Base-by-base conservation (phyloP, 129 eudicot species). In the Tagetes patula region DNA sequence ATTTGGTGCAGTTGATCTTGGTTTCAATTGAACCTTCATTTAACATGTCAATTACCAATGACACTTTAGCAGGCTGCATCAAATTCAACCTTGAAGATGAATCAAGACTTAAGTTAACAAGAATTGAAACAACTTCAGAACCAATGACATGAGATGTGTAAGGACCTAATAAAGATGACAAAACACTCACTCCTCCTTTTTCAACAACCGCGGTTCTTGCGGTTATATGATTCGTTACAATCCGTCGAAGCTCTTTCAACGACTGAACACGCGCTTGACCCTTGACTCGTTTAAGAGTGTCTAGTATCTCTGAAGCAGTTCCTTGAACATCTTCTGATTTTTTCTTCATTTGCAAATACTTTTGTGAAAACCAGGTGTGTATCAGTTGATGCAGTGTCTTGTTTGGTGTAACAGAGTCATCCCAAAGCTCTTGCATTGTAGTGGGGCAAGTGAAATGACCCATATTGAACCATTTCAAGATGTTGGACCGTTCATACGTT, bases 201-300 rank as follows among this genome's bases (percentile, higher is more conserved):
- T 66, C 68, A 38, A 66, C 85, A 65, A 81, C 81, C 2, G 67
- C 39, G 53, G 36, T 40, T 30, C 70, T 60, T 8, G 71, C 81
- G 6, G 53, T 76, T 33, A 48, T 72, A 45, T 76, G 82, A 55
- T 70, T 40, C 0, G 72, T 65, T 6, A 81, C 85, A 46, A 81
- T 49, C 45, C 58, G 78, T 10, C 69, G 36, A 0, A 81, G 79
- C 75, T 72, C 79, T 38, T 48, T 72, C 0, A 81, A 65, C 43
- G 73, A 41, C 8, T 71, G 71, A 41, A 81, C 82, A 37, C 85
- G 80, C 43, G 82, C 82, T n/a, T 81, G 85, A 45, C 85, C 82
- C 67, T 81, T 81, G 3, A 76, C 79, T 31, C 48, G 72, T 61
- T 76, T 81, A 5, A 81, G 46, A 1, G 48, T 59, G 8, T 78